Evolutionary conservation across 306 rosid species (phyloP), one percentile per base, ranked within the genome.

Genomic region (Phaseolus lunatus): DNA sequence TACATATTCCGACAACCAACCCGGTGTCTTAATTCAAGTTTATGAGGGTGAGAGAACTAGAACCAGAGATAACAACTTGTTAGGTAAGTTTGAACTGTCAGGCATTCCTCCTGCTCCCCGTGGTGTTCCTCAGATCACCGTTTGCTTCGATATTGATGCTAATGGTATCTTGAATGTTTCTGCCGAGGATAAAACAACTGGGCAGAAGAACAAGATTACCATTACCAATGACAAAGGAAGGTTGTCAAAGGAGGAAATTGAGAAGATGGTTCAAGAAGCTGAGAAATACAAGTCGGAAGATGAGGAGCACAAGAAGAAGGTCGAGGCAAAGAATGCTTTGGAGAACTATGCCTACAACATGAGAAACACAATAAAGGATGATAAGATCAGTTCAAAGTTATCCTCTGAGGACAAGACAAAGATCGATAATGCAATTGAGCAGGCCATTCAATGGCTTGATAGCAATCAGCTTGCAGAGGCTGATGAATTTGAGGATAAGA

Each of bases 211-310:
- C 79, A 92, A 90, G 82, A 92, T 92, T 44, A 90, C 97, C 13
- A 92, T 92, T 3, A 92, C 93, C 8, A 92, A 92, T 1, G 91
- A 92, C 85, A 92, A 87, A 22, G 95, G 95, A 56, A 89, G 97
- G 57, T 57, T 91, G 45, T 91, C 97, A 0, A 89, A 88, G 76
- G 97, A 89, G 23, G 97, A 89, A 3, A 91, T 89, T 0, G 95
- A 92, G 84, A 90, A 90, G 83, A 84, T 92, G 97, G 93, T 92
- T 33, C 88, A 92, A 56, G 97, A 92, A 27, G 97, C 97, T 3
- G 92, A 90, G 87, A 92, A 87, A 3, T 92, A 88, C 88, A 92
- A 88, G 85, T 31, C 92, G 0, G 96, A 92, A 77, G 97, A 92
- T 9, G 97, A 92, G 81, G 95, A 90, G 7, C 95, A 81, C 83